Base-by-base conservation (phyloP, 768 basidiomycete genomes). In the Suillus lakei region DNA sequence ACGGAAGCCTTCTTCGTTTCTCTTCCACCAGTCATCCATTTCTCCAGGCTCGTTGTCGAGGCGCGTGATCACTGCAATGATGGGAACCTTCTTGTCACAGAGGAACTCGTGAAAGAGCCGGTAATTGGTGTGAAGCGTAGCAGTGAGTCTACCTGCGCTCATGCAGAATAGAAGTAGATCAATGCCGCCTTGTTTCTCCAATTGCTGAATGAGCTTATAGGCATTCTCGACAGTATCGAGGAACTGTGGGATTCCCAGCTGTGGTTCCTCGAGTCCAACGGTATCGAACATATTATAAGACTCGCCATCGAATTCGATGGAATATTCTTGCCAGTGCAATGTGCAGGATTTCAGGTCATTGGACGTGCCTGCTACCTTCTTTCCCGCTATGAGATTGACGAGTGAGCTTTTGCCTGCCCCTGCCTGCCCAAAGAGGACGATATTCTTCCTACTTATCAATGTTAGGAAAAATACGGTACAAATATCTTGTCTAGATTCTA, bases 361-460 rank as follows among this genome's bases (percentile, higher is more conserved):
- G n/a, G n/a, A n/a, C n/a, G n/a, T n/a, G n/a, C n/a, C n/a, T n/a
- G n/a, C n/a, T n/a, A n/a, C n/a, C n/a, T n/a, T n/a, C n/a, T n/a
- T n/a, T n/a, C n/a, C n/a, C n/a, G n/a, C n/a, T n/a, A n/a, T n/a
- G n/a, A n/a, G n/a, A n/a, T n/a, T n/a, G n/a, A n/a, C n/a, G n/a
- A n/a, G n/a, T n/a, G n/a, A n/a, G n/a, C n/a, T n/a, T n/a, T n/a
- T n/a, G n/a, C n/a, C 76, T 21, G 74, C 66, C 23, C 82, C 80
- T 1, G 78, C 73, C 65, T 82, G 80, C 5, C 82, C 82, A 44
- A 82, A 82, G 23, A 84, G 64, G 3, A 83, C 69, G 50, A 82
- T 69, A 44, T 82, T 83, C 48, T 75, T 39, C 4, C 13, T 15
- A 15, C 39, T 15, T 3, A 39, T 39, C 13, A 15, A 39, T 15